These are phyloP conservation scores for Eucalyptus polybractea DNA, from an alignment of 345 rosid genomes.

Conservation along the genomic window DNA sequence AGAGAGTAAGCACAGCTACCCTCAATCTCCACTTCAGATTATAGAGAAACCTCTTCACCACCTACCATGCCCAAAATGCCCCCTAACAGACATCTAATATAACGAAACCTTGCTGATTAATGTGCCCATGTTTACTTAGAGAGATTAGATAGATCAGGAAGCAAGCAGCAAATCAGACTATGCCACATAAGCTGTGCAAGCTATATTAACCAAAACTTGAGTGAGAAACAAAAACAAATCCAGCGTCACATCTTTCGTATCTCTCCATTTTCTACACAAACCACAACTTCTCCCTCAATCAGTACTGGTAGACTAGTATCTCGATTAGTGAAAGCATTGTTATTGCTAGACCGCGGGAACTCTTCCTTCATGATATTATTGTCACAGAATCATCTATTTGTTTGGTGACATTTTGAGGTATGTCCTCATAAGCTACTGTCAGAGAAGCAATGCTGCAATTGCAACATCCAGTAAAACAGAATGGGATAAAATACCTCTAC, in stretches of 20 bases:
- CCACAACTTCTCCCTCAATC: not conserved
- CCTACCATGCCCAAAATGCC: not conserved
- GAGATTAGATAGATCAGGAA: not conserved
- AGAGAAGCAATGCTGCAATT: not conserved
- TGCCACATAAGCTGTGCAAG: not conserved
- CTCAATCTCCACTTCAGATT: not conserved
- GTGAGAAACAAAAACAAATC: not conserved
- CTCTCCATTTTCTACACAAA: not conserved
- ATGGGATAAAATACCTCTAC: slow-evolving; percentile 46
- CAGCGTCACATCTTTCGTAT: not conserved
- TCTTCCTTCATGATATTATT: not conserved
- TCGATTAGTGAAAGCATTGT: not conserved
- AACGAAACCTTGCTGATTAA: not conserved
- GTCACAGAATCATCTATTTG: not conserved
- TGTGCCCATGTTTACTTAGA: not conserved
- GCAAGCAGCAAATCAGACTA: not conserved
- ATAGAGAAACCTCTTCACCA: not conserved
- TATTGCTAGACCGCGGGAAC: not conserved
- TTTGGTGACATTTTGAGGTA: not conserved
- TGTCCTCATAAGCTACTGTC: not conserved
- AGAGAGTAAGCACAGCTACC: not conserved
- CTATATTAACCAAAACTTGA: not conserved
- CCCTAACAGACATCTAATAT: not conserved
- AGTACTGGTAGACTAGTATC: not conserved
- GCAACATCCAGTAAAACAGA: not conserved